Percentiles rank a stretch among this genome's conserved stretches.
These are phyloP conservation scores for Casuarina cunninghamiana DNA, from an alignment of 306 rosid genomes.

Conservation along the genomic window DNA sequence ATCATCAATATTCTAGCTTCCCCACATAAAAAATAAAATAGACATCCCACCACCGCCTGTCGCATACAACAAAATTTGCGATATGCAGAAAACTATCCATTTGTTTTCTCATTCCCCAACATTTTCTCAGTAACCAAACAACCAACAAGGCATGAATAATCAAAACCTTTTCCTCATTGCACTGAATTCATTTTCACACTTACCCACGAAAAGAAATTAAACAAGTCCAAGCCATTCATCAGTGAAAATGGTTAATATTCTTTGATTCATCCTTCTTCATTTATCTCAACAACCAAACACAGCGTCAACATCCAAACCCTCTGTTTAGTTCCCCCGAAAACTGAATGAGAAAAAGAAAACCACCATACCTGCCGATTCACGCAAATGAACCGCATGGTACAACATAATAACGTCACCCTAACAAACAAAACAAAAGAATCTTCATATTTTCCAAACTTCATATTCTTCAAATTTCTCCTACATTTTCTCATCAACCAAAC, in stretches of 20 bases:
- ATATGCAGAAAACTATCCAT: background rate
- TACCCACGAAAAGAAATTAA: background rate
- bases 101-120: background rate
- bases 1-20: no score
- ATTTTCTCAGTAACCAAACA: background rate
- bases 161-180: background rate
- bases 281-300: background rate
- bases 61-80: background rate
- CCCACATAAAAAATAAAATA: no score
- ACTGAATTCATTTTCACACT: background rate
- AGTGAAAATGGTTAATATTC: background rate
- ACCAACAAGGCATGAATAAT: background rate
- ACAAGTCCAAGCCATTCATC: background rate
- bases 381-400: background rate
- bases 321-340: background rate
- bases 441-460: no score
- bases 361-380: background rate
- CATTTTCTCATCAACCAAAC: background rate
- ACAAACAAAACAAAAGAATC: no score
- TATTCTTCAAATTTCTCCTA: background rate
- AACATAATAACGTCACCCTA: background rate
- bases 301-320: background rate
- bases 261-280: background rate
- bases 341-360: background rate
- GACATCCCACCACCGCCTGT: background rate